Evolutionary conservation across 2,329 filamentous ascomycete species (phyloP), one percentile per base, ranked within the genome.

Genomic region (Plectosphaerella sp.): DNA sequence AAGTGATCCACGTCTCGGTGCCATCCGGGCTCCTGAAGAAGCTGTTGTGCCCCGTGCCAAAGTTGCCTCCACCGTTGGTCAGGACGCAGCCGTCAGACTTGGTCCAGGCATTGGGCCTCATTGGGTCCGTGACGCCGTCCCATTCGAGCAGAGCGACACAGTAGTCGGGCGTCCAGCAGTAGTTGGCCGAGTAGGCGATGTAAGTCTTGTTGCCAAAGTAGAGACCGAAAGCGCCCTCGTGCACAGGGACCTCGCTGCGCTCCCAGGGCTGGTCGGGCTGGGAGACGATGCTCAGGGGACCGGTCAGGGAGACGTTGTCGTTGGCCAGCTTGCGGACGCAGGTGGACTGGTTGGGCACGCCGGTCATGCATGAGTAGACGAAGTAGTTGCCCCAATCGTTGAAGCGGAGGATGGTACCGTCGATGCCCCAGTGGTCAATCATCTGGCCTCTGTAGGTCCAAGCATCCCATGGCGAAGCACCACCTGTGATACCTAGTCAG

Each of bases 1-100:
- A 83, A 0, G 78, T 74, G 49, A 78, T 80, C 74, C 74, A 83
- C 3, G 72, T 76, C 62, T 83, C 71, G 1, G 65, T 73, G 3
- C 72, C 77, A 54, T 83, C 78, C 0, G 79, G 79, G 55, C 77
- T 82, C 25, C 64, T 67, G 65, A 84, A 83, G 70, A 84, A 83
- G 3, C 76, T 78, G 57, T 82, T 82, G 55, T 82, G 78, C 0
- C 78, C 79, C 0, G 79, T 77, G 14, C 79, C 79, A 48, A 77
- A 82, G 60, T 81, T 80, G 3, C 78, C 78, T 53, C 82, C 82
- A 2, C 73, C 78, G 45, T 71, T 75, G 18, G 69, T 73, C 37
- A 83, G 73, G 3, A 78, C 68, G 9, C 76, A 79, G 0, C 77
- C 77, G 15, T 63, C 60, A 3, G 67, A 72, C 69, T 83, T 83